Conservation (phyloP, 2,329 filamentous ascomycete species). For the Fusarium veterinarium region DNA sequence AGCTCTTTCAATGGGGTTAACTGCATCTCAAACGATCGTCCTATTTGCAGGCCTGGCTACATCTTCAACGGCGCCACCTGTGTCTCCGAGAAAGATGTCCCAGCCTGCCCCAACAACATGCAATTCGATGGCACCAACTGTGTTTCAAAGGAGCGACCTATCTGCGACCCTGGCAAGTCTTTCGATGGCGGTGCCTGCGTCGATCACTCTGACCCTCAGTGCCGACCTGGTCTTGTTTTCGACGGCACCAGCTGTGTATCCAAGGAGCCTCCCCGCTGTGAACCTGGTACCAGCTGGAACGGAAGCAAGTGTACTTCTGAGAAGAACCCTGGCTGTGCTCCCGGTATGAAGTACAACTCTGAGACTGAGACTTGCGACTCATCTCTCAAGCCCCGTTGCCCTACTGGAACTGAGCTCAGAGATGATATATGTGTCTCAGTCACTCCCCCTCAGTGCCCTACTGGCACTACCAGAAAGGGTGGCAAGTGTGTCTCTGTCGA, state of each 20-base stretch:
- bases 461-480: neutral
- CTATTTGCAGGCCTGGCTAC: neutral
- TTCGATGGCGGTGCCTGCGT: conserved; percentile 4
- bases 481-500: conserved; percentile 4
- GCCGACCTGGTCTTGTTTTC: neutral
- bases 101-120: neutral
- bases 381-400: neutral
- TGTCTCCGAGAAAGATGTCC: conserved; percentile 2
- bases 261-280: neutral
- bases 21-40: neutral
- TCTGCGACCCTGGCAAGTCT: neutral
- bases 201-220: neutral
- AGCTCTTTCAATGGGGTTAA: neutral
- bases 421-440: conserved; percentile 14
- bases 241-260: conserved; percentile 18
- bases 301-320: conserved; percentile 14
- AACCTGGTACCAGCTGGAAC: neutral
- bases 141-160: conserved; percentile 1
- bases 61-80: conserved; percentile 1
- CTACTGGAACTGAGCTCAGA: conserved; percentile 4
- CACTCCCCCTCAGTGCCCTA: neutral
- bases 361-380: conserved; percentile 19
- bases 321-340: neutral
- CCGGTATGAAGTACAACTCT: neutral
- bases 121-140: conserved; percentile 12